Evolutionary conservation across 148 eudicot genomes (phyloP), one percentile per base, ranked within the genome.

Genomic region (Tetragonia tetragonoides): DNA sequence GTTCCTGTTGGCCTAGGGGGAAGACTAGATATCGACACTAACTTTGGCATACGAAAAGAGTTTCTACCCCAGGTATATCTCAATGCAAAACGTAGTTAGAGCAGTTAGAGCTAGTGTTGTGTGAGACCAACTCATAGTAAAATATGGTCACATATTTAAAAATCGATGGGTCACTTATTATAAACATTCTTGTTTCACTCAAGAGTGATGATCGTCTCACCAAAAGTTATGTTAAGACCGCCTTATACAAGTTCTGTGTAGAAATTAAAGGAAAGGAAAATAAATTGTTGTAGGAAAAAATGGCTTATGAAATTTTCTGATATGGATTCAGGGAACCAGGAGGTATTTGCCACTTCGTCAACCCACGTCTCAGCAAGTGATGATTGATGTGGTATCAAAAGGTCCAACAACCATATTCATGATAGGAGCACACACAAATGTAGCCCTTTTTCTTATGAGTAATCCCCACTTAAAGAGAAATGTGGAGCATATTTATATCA

Each of bases 401-500:
- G 94, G 92, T 47, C 94, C 92, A 38, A 92, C 89, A 38, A 92
- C 85, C 49, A 86, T 95, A 34, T 82, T 95, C 70, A 9, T 90
- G 12, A 86, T 81, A 4, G 98, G 96, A 76, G 83, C 91, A 17
- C 91, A 86, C 16, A 95, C 98, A 12, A 95, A 95, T 78, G 83
- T 95, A n/a, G 97, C 87, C 0, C 71, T 95, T 37, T 95, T 95
- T 66, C 88, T 95, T 1, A 92, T 95, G 94, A 84, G 70, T 21
- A 85, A 95, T 84, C 96, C 96, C 10, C 88, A 87, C 53, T 77
- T 95, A 18, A 95, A 89, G 96, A 89, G 89, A 81, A 91, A 95
- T 74, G 83, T 95, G 14, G 77, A 92, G 80, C 98, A 91, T 70
- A 78, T 95, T 21, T 95, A 89, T 57, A 39, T 87, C 2, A 95